Percentiles rank a stretch among this genome's conserved stretches.
Evolutionary conservation across 164 flowering plant species (phyloP).

Genomic region (Euptelea pleiosperma): DNA sequence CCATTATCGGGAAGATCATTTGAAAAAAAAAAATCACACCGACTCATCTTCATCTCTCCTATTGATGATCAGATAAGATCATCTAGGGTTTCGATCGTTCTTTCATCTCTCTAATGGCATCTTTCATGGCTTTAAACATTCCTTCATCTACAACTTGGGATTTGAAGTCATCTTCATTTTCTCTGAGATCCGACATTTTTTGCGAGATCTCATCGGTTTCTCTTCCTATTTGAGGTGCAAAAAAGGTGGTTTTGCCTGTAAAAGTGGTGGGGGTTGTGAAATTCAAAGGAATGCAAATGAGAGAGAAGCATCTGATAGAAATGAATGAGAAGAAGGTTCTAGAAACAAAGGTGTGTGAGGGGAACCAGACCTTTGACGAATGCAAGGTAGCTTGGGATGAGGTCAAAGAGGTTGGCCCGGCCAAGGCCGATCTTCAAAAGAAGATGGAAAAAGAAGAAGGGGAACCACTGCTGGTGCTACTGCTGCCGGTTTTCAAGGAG

Average conservation of each 20-base stretch:
- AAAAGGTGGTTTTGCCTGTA: neutral
- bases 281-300: conserved; percentile 69
- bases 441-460: conserved; percentile 56
- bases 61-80: too few species aligned
- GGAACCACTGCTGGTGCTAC: too few species aligned
- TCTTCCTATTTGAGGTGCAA: neutral
- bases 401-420: conserved; percentile 81
- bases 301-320: conserved; percentile 62
- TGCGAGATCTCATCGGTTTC: neutral
- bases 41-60: too few species aligned
- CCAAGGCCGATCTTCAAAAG: conserved; percentile 63
- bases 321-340: conserved; percentile 73
- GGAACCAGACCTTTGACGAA: conserved; percentile 47
- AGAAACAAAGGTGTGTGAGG: conserved; percentile 70
- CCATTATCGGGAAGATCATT: too few species aligned
- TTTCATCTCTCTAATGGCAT: conserved; percentile 13
- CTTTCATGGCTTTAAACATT: conserved; percentile 4
- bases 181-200: conserved; percentile 1
- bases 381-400: conserved; percentile 91
- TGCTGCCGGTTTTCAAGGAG: too few species aligned
- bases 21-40: too few species aligned
- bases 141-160: neutral
- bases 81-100: conserved; percentile 4
- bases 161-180: neutral
- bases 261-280: conserved; percentile 38